Base-by-base conservation (phyloP, 1,139 yeast species). In the Sugiyamaella japonica region DNA sequence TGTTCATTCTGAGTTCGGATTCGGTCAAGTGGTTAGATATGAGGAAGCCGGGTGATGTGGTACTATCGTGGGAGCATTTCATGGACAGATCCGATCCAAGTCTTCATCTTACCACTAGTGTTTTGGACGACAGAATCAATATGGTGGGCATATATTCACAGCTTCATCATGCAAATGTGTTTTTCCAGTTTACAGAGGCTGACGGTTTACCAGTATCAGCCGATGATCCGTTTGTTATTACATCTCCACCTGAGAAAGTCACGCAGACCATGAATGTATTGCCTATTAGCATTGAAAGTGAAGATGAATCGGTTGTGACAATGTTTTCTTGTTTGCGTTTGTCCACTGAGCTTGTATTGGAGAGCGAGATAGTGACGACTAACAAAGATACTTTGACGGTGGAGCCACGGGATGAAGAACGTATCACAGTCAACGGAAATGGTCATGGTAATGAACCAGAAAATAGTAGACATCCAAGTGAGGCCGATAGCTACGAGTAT, bases 21-120 rank as follows among this genome's bases (percentile, higher is more conserved):
- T 58, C 60, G 12, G 39, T 70, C 13, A 43, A 51, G 13, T 68
- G 71, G 71, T 44, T 63, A 36, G 70, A 67, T 47, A 48, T 54
- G 2, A 57, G 69, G 16, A 54, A 47, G 20, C 59, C 64, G 15
- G 44, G 38, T 8, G 69, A 69, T 39, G 74, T 86, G 56, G 57
- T 81, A 7, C 63, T 88, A 2, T 79, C 90, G 0, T 85, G 91
- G 89, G 85, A 84, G 56, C 96, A 89, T 67, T 79, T 73, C 57
- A 69, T 85, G 45, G 76, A 77, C 45, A 76, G 79, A 9, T 57
- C 66, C 0, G 96, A 89, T 61, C 79, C 81, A 1, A 78, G 90
- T 0, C 62, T 84, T 56, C 73, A 70, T 56, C 58, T 86, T 45
- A 58, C 72, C 1, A 70, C 77, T 1, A 49, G 59, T 5, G 63